Evolutionary conservation across 768 basidiomycete species (phyloP).

Genomic region (Naganishia kalamii): DNA sequence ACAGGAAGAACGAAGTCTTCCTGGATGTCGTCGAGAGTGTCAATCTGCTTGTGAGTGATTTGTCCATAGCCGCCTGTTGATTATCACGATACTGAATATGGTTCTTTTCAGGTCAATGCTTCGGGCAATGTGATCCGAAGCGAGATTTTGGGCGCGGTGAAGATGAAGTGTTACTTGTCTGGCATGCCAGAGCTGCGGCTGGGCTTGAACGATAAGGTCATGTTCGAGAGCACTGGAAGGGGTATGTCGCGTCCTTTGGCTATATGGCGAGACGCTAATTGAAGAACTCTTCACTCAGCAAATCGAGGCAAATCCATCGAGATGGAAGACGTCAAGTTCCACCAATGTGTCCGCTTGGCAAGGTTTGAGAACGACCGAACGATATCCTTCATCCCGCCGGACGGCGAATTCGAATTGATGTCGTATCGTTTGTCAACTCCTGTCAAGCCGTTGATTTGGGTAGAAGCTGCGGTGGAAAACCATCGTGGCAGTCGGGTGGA

Average conservation of each 20-base stretch:
- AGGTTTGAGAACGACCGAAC: constrained; percentile 98
- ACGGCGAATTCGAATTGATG: constrained; percentile 98
- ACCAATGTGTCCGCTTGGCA: constrained; percentile 94
- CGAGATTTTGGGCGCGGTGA: constrained; percentile 95
- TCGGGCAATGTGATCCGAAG: constrained; percentile 94
- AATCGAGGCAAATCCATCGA: constrained; percentile 96
- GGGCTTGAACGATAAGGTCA: constrained; percentile 97
- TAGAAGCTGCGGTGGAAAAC: constrained; percentile 91
- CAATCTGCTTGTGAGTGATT: constrained; percentile 71
- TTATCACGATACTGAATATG: constrained; percentile 1
- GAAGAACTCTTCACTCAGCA: constrained; percentile 49
- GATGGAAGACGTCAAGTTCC: constrained; percentile 99
- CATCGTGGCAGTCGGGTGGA: constrained; percentile 87
- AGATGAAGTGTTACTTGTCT: constrained; percentile 99
- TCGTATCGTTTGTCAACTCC: constrained; percentile 92
- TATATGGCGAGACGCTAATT: neutral
- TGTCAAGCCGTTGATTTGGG: constrained; percentile 95
- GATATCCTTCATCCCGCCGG: constrained; percentile 97
- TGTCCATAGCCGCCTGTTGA: neutral
- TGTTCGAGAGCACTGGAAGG: constrained; percentile 96
- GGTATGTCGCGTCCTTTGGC: constrained; percentile 53
- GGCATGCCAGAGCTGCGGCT: constrained; percentile 98
- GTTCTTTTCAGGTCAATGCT: constrained; percentile 69
- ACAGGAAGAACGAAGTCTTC: constrained; percentile 99
- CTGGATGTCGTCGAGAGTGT: constrained; percentile 96